Percentiles rank a stretch among this genome's conserved stretches.
These are phyloP conservation scores for Cryphonectria japonica DNA, from an alignment of 2,329 filamentous ascomycete species.

Conservation along the genomic window DNA sequence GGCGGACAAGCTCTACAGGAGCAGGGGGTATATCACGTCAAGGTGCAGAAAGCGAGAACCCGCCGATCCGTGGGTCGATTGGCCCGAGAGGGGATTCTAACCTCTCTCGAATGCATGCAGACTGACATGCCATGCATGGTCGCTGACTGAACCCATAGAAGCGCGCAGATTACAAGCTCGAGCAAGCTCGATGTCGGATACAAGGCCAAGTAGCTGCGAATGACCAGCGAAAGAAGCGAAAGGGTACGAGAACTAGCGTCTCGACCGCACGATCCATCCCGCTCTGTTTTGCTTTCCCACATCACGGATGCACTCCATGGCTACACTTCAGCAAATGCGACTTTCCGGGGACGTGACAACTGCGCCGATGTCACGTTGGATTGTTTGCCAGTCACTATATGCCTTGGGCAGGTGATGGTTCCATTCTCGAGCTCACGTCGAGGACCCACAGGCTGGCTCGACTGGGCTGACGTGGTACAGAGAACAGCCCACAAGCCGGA, in stretches of 20 bases:
- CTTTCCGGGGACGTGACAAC: not conserved
- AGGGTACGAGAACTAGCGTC: not conserved
- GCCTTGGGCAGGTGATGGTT: not conserved
- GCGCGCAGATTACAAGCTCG: not conserved
- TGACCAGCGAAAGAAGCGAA: not conserved
- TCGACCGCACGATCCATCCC: not conserved
- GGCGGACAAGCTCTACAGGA: not conserved
- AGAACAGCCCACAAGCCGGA: not conserved
- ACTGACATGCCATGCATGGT: not conserved
- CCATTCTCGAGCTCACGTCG: not conserved
- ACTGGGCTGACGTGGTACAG: not conserved
- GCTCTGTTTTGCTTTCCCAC: too few relatives aligned
- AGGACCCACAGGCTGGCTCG: not conserved
- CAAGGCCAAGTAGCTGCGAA: not conserved
- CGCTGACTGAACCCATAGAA: not conserved
- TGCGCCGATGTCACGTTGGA: not conserved
- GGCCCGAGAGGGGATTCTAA: not conserved
- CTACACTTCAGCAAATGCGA: not conserved
- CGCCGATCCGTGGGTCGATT: not conserved
- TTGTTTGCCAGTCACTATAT: not conserved
- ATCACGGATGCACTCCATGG: not conserved
- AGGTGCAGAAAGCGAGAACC: not conserved
- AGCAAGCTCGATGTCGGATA: not conserved
- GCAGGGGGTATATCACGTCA: not conserved
- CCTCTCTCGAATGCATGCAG: not conserved